phyloP scores from a whole-genome alignment of 179 eudicot genomes.

The Silene noctiflora region DNA sequence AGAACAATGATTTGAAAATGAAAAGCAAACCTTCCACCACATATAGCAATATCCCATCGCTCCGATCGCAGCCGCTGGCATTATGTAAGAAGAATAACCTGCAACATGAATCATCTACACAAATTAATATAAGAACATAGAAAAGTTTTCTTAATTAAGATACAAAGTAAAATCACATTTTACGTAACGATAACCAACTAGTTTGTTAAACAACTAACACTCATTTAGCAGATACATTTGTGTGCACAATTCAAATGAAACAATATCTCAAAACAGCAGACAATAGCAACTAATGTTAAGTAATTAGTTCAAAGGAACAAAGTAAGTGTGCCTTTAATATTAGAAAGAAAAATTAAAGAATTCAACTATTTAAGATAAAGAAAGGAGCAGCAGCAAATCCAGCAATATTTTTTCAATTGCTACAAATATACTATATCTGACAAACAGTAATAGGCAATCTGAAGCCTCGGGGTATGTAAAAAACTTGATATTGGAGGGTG shows the following conservation, averaged over 20 bases:
- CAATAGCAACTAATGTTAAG: too few species aligned
- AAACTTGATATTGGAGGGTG: background rate
- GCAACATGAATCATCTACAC: conserved; percentile 7
- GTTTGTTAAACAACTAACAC: background rate
- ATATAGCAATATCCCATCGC: conserved; percentile 94
- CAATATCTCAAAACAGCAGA: too few species aligned
- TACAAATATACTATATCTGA: too few species aligned
- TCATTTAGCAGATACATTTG: background rate
- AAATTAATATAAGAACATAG: background rate
- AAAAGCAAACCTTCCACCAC: conserved; percentile 91
- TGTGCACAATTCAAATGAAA: background rate
- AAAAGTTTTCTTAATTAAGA: background rate
- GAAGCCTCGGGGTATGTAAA: background rate
- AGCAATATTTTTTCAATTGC: too few species aligned
- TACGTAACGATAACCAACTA: too few species aligned
- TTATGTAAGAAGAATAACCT: conserved; percentile 77
- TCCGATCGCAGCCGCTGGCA: conserved; percentile 93
- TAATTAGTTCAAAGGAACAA: too few species aligned
- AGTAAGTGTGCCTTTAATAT: too few species aligned
- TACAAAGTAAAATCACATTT: background rate
- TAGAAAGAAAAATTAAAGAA: too few species aligned
- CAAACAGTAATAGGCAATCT: too few species aligned
- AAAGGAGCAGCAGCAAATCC: too few species aligned
- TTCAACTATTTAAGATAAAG: too few species aligned
- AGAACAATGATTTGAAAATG: background rate